Percentiles rank a stretch among this genome's conserved stretches.
phyloP scores from a whole-genome alignment of 208 protist species.

The Leishmania gerbilli region DNA sequence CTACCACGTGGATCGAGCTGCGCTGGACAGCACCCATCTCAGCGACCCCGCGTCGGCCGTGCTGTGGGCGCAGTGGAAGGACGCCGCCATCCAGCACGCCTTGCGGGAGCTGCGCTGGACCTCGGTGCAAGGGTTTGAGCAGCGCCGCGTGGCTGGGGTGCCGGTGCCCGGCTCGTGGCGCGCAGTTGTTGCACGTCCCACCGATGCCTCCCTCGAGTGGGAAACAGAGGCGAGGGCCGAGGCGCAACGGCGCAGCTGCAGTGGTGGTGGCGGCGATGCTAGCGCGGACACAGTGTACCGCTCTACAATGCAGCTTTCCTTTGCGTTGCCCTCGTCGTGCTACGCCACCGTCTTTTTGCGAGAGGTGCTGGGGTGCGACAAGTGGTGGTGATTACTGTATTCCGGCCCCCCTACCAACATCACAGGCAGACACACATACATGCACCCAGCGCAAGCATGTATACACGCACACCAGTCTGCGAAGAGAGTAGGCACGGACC shows the following conservation, averaged over 20 bases:
- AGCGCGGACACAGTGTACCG: conserved; percentile 1
- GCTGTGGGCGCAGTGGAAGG: conserved; percentile 23
- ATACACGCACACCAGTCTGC: background rate
- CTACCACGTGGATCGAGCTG: conserved; percentile 12
- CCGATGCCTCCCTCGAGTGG: conserved; percentile 12
- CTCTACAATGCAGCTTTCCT: conserved; percentile 36
- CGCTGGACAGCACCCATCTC: background rate
- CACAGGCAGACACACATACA: conserved; percentile 1
- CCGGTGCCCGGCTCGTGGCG: conserved; percentile 63
- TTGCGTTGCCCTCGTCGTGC: conserved; percentile 73
- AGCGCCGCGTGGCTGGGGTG: conserved; percentile 68
- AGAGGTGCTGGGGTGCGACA: conserved; percentile 63
- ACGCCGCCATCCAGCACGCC: conserved; percentile 25
- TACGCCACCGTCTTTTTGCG: conserved; percentile 86
- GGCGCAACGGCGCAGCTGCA: background rate
- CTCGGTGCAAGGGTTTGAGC: conserved; percentile 29
- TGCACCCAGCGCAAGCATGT: background rate
- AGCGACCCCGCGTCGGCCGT: background rate
- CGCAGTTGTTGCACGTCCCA: conserved; percentile 41
- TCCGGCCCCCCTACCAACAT: background rate
- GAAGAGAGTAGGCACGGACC: background rate
- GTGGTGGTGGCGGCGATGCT: background rate
- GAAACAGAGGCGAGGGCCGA: background rate
- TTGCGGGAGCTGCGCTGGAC: conserved; percentile 34
- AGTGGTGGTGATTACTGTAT: conserved; percentile 53